These are phyloP conservation scores for Leccinum barrowsii DNA, from an alignment of 768 basidiomycete genomes.

Conservation along the genomic window DNA sequence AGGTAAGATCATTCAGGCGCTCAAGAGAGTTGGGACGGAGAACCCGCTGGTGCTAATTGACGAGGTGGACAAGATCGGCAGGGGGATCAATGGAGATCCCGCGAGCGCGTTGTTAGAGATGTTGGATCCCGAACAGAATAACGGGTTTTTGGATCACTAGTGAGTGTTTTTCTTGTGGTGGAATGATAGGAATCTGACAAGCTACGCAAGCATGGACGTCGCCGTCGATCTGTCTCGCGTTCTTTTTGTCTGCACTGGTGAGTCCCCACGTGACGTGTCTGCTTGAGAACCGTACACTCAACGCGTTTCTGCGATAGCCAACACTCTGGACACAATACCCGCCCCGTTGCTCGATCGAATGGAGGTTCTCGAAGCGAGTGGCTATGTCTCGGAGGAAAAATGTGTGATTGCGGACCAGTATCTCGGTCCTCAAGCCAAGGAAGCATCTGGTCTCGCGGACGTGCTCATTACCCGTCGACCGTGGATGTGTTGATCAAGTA, in stretches of 20 bases:
- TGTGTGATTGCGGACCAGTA: slow-evolving; percentile 82
- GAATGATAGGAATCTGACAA: slow-evolving; percentile 1
- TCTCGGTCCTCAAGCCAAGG: slow-evolving; percentile 90
- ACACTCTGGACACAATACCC: slow-evolving; percentile 90
- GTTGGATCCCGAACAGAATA: slow-evolving; percentile 95
- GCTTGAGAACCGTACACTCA: slow-evolving; percentile 6
- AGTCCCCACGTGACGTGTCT: slow-evolving; percentile 8
- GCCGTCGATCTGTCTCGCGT: slow-evolving; percentile 95
- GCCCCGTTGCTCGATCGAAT: slow-evolving; percentile 92
- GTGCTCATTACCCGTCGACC: slow-evolving; percentile 69
- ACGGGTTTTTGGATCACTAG: slow-evolving; percentile 94
- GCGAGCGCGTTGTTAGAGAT: slow-evolving; percentile 88
- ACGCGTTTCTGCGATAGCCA: slow-evolving; percentile 45
- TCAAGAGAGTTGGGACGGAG: slow-evolving; percentile 90
- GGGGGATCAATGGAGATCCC: slow-evolving; percentile 90
- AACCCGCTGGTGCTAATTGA: slow-evolving; percentile 94
- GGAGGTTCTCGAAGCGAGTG: slow-evolving; percentile 93
- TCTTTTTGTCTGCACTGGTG: slow-evolving; percentile 91
- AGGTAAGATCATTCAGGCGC: slow-evolving; percentile 91
- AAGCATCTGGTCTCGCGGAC: slow-evolving; percentile 85
- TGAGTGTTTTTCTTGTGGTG: slow-evolving; percentile 37
- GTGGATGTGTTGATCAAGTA: slow-evolving; percentile 92
- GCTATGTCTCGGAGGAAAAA: slow-evolving; percentile 95
- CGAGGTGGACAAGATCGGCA: slow-evolving; percentile 93
- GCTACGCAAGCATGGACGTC: slow-evolving; percentile 78